Evolutionary conservation across 495 filamentous ascomycete species (phyloP), one percentile per base, ranked within the genome.

Genomic region (Friedmanniomyces simplex): DNA sequence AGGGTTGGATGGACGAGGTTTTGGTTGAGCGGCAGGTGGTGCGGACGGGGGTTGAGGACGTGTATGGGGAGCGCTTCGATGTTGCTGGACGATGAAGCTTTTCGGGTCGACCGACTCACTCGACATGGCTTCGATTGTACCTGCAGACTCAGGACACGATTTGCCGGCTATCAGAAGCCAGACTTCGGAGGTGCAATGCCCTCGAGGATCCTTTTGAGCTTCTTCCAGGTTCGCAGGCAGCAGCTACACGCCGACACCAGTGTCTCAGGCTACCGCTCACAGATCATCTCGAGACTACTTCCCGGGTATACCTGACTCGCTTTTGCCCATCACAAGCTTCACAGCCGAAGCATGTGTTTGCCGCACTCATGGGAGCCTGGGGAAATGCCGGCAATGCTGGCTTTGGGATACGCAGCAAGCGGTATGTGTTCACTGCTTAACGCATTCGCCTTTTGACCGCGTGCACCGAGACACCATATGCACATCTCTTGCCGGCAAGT

Each of bases 21-120:
- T 30, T 57, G 24, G 24, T 62, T 16, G 34, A 43, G n/a, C 21
- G 59, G 32, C 59, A 62, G 26, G 49, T 36, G 20, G 54, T 54
- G 25, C 59, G 57, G 54, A 16, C 57, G 59, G 22, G 25, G 1
- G 21, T 57, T 18, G 41, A 62, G 28, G 54, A 62, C 24, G 47
- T 60, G 11, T 28, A 60, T 42, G 34, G 43, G 10, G 52, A 60
- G 52, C 39, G 24, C 21, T 36, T 50, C 30, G 43, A 55, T 50
- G 43, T 59, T 43, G 14, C 39, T 43, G 39, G 28, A 32, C 28
- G 10, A 3, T 32, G 28, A 32, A 32, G 28, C 10, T 32, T 32
- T 32, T 32, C 28, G n/a, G n/a, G 10, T 32, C 28, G 28, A 10
- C 28, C 28, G 10, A 32, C 28, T 32, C 3, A 32, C n/a, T n/a